Base-by-base conservation (phyloP, 352 stramenopile genomes). In the Phytophthora meadii region DNA sequence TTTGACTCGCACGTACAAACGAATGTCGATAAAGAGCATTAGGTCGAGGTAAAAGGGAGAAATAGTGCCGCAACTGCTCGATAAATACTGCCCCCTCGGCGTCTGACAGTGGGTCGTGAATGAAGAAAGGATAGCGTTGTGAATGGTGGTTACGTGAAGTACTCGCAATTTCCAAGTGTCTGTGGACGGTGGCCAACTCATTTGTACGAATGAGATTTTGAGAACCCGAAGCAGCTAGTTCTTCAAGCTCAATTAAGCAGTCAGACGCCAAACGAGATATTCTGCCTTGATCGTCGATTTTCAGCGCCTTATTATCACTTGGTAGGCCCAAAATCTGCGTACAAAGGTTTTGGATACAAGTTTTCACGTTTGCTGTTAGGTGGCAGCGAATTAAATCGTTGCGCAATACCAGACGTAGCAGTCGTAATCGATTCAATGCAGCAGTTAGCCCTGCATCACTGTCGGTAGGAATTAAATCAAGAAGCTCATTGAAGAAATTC, bases 21-120 rank as follows among this genome's bases (percentile, higher is more conserved):
- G n/a, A 45, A 28, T 90, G 81, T 2, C 66, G 74, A 40, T 90
- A 90, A 14, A 88, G 50, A 3, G 65, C 68, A 1, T 28, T 54
- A n/a, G 81, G 81, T 12, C 79, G 77, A 30, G 66, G 51, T 4
- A 75, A 59, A 0, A 52, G 41, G 14, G 48, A 47, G 48, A 84
- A 87, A 44, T 90, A 90, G 25, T 19, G 40, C 27, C 54, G 42
- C 9, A 77, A 53, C 17, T 73, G 72, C 2, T 22, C 7, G 4
- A 36, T 19, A 34, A 61, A 57, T 5, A 30, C 19, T 11, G 48
- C 14, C 15, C n/a, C 17, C 15, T 87, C 59, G 0, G 42, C 32
- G 7, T 32, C 10, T 22, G 65, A 57, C n/a, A 81, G 24, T 8
- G 66, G 49, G 14, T 72, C 66, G 36, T 50, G 53, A 17, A 63